These are phyloP conservation scores for Talaromyces adpressus DNA, from an alignment of 495 filamentous ascomycete genomes.

Conservation along the genomic window DNA sequence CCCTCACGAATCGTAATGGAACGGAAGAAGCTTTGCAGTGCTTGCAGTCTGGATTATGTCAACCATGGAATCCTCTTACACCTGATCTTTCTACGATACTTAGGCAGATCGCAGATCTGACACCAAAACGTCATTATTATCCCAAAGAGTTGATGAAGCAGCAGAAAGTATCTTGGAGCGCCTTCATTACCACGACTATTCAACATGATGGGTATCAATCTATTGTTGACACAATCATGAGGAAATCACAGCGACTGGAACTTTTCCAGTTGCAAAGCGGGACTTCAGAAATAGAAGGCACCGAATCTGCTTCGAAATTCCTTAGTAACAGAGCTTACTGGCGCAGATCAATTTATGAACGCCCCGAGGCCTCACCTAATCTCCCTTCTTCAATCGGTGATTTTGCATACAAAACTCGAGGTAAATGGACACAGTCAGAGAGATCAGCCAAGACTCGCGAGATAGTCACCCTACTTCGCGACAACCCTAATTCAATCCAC, in stretches of 20 bases:
- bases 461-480: constrained; percentile 18
- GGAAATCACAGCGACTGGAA: constrained; percentile 26
- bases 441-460: constrained; percentile 19
- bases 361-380: constrained; percentile 9
- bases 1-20: constrained; percentile 49
- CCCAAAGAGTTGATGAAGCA: constrained; percentile 40
- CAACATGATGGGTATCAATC: constrained; percentile 46
- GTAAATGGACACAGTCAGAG: neutral
- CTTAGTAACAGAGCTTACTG: constrained; percentile 28
- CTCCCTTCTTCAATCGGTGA: neutral
- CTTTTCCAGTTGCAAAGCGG: constrained; percentile 16
- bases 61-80: constrained; percentile 41
- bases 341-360: constrained; percentile 33
- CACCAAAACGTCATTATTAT: constrained; percentile 52
- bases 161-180: constrained; percentile 41
- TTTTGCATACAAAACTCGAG: constrained; percentile 10
- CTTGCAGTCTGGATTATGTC: constrained; percentile 35
- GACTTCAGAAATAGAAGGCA: neutral
- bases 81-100: constrained; percentile 30
- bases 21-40: constrained; percentile 49
- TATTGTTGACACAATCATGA: constrained; percentile 33
- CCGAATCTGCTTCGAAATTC: neutral
- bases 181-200: constrained; percentile 34
- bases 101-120: constrained; percentile 34
- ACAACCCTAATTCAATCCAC: constrained; percentile 16